Conservation (phyloP, 1,284 basidiomycete species). For the Takashimella tepidaria region DNA sequence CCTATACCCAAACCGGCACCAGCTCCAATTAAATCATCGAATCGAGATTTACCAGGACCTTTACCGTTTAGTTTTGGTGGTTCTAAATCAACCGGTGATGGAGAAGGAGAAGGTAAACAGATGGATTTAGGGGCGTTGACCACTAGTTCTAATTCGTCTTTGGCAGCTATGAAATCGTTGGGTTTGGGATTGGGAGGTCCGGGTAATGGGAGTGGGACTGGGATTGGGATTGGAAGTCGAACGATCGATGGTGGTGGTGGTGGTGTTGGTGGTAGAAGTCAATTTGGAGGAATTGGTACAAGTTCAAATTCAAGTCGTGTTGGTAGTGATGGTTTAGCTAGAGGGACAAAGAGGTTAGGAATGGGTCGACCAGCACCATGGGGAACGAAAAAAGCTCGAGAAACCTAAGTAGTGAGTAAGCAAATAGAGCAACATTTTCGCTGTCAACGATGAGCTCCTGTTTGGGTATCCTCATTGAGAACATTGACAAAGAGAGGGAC, state of each 20-base stretch:
- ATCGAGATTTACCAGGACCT: slow-evolving; percentile 31
- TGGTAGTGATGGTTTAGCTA: slow-evolving; percentile 14
- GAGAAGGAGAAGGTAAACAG: slow-evolving; percentile 10
- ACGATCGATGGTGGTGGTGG: slow-evolving; percentile 2
- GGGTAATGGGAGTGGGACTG: not conserved
- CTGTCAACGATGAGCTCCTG: no score
- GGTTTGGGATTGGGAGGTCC: not conserved
- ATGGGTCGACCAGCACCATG: slow-evolving; percentile 45
- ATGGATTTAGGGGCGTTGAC: slow-evolving; percentile 29
- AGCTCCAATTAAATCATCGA: slow-evolving; percentile 26
- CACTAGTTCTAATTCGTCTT: slow-evolving; percentile 19
- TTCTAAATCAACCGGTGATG: no score
- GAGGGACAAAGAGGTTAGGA: slow-evolving; percentile 40
- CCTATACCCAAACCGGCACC: slow-evolving; percentile 23
- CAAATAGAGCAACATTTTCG: not conserved
- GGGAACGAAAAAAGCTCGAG: slow-evolving; percentile 21
- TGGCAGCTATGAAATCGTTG: slow-evolving; percentile 33
- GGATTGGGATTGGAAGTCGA: not conserved
- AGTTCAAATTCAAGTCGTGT: not conserved
- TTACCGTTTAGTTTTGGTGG: slow-evolving; percentile 42
- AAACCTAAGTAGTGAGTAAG: not conserved
- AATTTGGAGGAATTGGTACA: not conserved
- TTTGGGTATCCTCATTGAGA: no score
- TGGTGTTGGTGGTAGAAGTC: not conserved
- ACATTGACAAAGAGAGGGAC: no score